Evolutionary conservation across 495 filamentous ascomycete species (phyloP).

Genomic region (Xanthoparmelia taractica): DNA sequence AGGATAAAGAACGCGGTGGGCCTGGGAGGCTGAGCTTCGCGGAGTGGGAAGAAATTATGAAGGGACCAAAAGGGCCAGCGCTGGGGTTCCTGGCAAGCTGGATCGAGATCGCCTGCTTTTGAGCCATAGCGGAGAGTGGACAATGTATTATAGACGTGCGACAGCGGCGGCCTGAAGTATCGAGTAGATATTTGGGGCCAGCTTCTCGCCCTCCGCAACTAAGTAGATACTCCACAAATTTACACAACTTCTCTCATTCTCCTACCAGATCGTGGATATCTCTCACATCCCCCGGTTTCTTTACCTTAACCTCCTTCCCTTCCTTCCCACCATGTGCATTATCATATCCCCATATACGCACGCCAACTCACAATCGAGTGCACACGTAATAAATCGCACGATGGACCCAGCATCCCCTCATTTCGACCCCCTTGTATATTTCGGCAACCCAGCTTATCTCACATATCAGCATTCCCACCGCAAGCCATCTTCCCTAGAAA

Average conservation of each 20-base stretch:
- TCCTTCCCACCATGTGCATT: too few species aligned
- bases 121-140: conserved; percentile 3
- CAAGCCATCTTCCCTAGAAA: too few species aligned
- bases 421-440: too few species aligned
- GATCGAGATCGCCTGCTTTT: conserved; percentile 73
- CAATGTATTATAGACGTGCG: background rate
- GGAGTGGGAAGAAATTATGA: conserved; percentile 69
- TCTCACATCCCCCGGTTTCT: background rate
- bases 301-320: too few species aligned
- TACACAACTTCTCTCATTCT: background rate
- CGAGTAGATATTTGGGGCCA: background rate
- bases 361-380: too few species aligned
- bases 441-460: too few species aligned
- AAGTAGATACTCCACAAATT: background rate
- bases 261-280: background rate
- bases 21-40: conserved; percentile 62
- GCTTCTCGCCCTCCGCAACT: background rate
- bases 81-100: conserved; percentile 74
- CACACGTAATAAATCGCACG: too few species aligned
- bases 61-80: conserved; percentile 49
- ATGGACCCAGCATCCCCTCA: too few species aligned
- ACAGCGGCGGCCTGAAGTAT: background rate
- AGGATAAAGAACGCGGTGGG: conserved; percentile 60
- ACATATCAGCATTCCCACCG: too few species aligned
- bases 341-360: too few species aligned